Base-by-base conservation (phyloP, 768 basidiomycete species). In the Russula vinacea region DNA sequence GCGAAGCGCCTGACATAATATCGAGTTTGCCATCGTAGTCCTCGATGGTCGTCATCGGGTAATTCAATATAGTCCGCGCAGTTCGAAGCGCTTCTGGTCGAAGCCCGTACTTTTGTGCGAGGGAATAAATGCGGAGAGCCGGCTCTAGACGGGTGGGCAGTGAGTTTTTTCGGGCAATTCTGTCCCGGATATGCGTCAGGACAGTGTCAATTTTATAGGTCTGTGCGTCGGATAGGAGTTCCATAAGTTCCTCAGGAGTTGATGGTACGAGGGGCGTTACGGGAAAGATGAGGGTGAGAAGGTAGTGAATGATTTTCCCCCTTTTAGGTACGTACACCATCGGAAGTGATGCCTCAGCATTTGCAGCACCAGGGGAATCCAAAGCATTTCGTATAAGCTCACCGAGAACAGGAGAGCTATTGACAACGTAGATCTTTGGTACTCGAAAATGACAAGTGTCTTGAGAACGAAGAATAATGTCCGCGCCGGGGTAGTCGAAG, bases 211-310 rank as follows among this genome's bases (percentile, higher is more conserved):
- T 56, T 32, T 51, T 19, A 39, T 65, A 65, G 19, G 45, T 56
- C 10, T 60, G 53, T 0, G 64, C 64, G 3, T 45, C 54, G 2
- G 14, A 50, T n/a, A 65, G 32, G 35, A 60, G 58, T 17, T 54
- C 33, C 44, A 60, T 65, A 1, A 7, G 37, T 26, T 29, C 47
- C 26, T 65, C 64, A 4, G 39, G 22, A 14, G 24, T 51, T 0
- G 47, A 5, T 17, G 49, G 64, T 7, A 60, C 13, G 29, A 44
- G 1, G 10, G 49, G 37, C 2, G 32, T 4, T 19, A 60, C 47
- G 5, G 59, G 59, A 29, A 65, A 51, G 14, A 60, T 44, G 24
- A 65, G 60, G 9, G 64, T 65, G 53, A 65, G 33, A n/a, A 65
- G 64, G 22, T 1, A 42, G 33, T 40, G 22, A 29, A 60, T 54